Conservation (phyloP, 2,329 filamentous ascomycete genomes). For the Aureobasidium sp. region DNA sequence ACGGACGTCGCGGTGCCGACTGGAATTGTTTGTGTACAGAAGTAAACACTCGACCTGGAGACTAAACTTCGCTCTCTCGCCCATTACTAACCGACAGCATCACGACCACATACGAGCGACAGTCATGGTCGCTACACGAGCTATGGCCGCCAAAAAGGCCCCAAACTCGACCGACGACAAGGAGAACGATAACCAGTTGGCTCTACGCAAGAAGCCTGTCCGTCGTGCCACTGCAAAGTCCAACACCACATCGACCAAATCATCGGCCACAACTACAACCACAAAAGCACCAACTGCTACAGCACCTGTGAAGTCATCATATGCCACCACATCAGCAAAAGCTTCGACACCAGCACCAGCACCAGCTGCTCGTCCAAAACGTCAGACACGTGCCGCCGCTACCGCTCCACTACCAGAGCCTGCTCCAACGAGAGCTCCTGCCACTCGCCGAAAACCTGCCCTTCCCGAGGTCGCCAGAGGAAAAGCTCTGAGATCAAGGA, state of each 20-base stretch:
- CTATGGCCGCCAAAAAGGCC: constrained; percentile 23
- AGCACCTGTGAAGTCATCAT: constrained; percentile 1
- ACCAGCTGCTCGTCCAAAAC: constrained; percentile 1
- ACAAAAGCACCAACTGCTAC: not conserved
- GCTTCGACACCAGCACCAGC: not conserved
- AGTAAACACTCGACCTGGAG: not conserved
- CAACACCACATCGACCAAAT: not conserved
- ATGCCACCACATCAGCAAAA: not conserved
- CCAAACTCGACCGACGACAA: constrained; percentile 16
- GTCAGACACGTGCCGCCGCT: constrained; percentile 12
- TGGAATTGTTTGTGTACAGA: constrained; percentile 3
- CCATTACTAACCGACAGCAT: constrained; percentile 1
- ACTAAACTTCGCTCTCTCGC: not conserved
- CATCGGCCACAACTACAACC: not conserved
- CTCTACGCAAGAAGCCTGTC: constrained; percentile 27
- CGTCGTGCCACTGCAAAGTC: constrained; percentile 22
- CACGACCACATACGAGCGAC: not conserved
- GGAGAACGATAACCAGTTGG: constrained; percentile 12
- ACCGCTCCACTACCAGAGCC: not conserved
- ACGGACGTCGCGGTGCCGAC: not conserved
- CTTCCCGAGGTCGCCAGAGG: not conserved
- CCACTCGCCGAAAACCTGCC: constrained; percentile 1
- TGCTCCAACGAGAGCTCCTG: not conserved
- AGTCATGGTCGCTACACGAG: constrained; percentile 30
- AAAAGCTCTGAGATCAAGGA: not conserved